A percentile compares a stretch with the other conserved stretches of the same genome.
These are phyloP conservation scores for Chrysophaeum taylorii DNA, from an alignment of 352 stramenopile species.

Conservation along the genomic window DNA sequence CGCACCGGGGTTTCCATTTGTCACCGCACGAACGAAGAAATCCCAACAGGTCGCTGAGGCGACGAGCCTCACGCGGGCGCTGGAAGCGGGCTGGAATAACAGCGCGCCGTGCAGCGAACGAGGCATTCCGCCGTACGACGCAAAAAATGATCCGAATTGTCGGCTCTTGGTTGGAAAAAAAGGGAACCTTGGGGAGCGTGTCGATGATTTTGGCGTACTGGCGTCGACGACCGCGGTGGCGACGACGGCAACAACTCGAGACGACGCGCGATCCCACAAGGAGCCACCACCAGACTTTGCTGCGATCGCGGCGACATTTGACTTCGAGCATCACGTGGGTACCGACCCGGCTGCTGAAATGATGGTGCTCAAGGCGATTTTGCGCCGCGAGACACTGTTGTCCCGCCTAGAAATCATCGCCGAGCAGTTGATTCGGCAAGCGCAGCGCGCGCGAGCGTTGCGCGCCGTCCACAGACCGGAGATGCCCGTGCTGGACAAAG, in stretches of 20 bases:
- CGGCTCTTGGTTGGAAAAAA: not conserved
- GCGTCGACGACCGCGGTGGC: not conserved
- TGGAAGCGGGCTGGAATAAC: too few species aligned
- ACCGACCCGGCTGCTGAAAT: constrained; percentile 30
- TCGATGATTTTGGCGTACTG: not conserved
- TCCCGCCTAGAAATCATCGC: constrained; percentile 12
- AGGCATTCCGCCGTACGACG: constrained; percentile 2
- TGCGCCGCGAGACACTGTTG: constrained; percentile 27
- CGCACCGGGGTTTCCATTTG: too few species aligned
- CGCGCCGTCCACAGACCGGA: not conserved
- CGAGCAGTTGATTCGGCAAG: not conserved
- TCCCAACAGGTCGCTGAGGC: too few species aligned
- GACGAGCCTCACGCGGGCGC: too few species aligned
- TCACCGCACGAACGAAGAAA: too few species aligned
- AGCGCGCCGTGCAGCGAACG: too few species aligned
- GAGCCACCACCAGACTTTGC: constrained; percentile 9
- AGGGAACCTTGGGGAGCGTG: not conserved
- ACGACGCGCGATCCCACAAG: not conserved
- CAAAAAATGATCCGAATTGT: not conserved
- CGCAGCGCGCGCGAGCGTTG: constrained; percentile 4
- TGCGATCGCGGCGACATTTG: constrained; percentile 27
- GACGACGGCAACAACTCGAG: not conserved
- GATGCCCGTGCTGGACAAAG: not conserved
- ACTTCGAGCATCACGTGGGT: constrained; percentile 37
- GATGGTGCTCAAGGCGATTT: constrained; percentile 30